Evolutionary conservation across 257 asterid genomes (phyloP).

Genomic region (Craterostigma plantagineum): DNA sequence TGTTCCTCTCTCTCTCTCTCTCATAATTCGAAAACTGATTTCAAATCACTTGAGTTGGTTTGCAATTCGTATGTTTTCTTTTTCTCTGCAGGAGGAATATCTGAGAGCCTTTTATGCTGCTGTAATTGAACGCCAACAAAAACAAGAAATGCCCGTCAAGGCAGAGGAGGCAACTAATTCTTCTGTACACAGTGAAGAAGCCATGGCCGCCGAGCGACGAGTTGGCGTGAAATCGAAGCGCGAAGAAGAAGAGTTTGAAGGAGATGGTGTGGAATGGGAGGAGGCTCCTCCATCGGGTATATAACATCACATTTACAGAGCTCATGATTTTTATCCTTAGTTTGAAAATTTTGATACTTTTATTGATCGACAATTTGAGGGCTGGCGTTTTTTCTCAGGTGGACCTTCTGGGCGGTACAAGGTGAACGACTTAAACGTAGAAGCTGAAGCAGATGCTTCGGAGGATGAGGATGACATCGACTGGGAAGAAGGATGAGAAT

Average conservation of each 20-base stretch:
- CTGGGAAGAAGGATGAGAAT: conserved; percentile 73
- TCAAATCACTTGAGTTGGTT: neutral
- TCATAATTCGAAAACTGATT: neutral
- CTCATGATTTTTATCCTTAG: neutral
- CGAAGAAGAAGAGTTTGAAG: conserved; percentile 39
- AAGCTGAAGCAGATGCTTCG: conserved; percentile 45
- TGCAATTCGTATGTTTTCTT: neutral
- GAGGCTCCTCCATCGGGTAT: conserved; percentile 66
- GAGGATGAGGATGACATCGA: conserved; percentile 53
- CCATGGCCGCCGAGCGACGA: conserved; percentile 37
- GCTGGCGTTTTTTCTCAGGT: conserved; percentile 23
- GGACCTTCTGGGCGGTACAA: conserved; percentile 23
- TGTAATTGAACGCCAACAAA: conserved; percentile 33
- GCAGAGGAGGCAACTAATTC: conserved; percentile 20
- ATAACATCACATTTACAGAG: neutral
- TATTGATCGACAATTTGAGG: neutral
- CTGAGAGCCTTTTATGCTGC: conserved; percentile 85
- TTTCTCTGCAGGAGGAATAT: conserved; percentile 49
- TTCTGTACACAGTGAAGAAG: neutral
- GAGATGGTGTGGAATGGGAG: conserved; percentile 69
- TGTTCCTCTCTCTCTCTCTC: neutral
- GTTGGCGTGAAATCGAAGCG: conserved; percentile 66
- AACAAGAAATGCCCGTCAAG: conserved; percentile 38
- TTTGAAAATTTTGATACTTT: neutral
- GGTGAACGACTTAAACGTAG: conserved; percentile 46